Conservation (phyloP, 495 filamentous ascomycete genomes). For the Symbiotaphrina buchneri region DNA sequence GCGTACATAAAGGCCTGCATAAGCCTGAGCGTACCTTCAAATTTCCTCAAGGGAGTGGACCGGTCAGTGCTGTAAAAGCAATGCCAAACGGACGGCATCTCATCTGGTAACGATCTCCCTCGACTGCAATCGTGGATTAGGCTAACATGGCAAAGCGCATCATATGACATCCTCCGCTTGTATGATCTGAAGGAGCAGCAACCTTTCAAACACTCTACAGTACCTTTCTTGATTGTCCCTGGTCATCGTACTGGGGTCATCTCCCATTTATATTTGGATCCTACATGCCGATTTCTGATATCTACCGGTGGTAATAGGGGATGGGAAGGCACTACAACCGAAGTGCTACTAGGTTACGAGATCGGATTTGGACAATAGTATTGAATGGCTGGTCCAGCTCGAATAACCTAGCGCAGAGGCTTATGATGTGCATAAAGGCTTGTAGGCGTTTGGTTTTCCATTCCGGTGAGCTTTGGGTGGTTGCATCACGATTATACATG, state of each 20-base stretch:
- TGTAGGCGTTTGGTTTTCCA: too few relatives aligned
- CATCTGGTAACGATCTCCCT: slow-evolving; percentile 38
- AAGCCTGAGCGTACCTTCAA: slow-evolving; percentile 64
- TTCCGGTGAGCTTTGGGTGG: too few relatives aligned
- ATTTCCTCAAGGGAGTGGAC: slow-evolving; percentile 72
- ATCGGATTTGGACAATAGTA: slow-evolving; percentile 29
- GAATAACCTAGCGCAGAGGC: not conserved
- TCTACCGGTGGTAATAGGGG: slow-evolving; percentile 77
- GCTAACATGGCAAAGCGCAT: slow-evolving; percentile 36
- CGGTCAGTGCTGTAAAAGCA: slow-evolving; percentile 63
- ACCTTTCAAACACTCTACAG: slow-evolving; percentile 41
- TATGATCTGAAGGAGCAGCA: slow-evolving; percentile 63
- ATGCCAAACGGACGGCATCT: slow-evolving; percentile 92
- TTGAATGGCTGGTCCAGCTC: not conserved
- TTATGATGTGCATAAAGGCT: not conserved
- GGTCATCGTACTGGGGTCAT: slow-evolving; percentile 87
- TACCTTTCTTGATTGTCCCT: slow-evolving; percentile 85
- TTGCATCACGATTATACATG: too few relatives aligned
- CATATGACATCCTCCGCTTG: slow-evolving; percentile 78
- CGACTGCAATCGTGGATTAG: not conserved
- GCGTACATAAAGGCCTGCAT: slow-evolving; percentile 59
- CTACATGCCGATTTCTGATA: slow-evolving; percentile 74
- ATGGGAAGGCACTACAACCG: slow-evolving; percentile 85
- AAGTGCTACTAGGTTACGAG: slow-evolving; percentile 87
- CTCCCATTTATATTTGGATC: slow-evolving; percentile 61